A percentile compares a stretch with the other conserved stretches of the same genome.
Conservation (phyloP, 108 stramenopile species). For the Pseudonitzschia multistriata region DNA sequence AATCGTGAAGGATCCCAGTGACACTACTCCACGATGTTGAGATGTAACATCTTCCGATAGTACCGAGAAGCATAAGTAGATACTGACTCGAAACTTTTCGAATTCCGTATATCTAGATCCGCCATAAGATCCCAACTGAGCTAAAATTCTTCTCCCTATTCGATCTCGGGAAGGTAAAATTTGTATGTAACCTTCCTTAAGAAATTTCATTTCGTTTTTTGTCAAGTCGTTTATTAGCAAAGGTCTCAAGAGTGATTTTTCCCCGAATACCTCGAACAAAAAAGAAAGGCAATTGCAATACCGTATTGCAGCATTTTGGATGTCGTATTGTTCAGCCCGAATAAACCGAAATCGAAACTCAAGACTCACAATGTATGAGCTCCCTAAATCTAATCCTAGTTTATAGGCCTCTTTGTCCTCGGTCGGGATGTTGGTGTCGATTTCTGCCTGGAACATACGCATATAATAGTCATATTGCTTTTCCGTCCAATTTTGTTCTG, state of each 20-base stretch:
- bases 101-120: constrained; percentile 1
- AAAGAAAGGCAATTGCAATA: constrained; percentile 32
- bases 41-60: background rate
- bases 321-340: constrained; percentile 34
- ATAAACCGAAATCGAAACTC: constrained; percentile 32
- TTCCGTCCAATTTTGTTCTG: background rate
- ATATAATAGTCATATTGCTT: background rate
- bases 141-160: constrained; percentile 4
- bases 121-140: constrained; percentile 8
- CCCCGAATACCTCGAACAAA: constrained; percentile 40
- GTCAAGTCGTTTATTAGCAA: constrained; percentile 14
- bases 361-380: background rate
- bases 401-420: background rate
- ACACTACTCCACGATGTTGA: constrained; percentile 6
- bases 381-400: background rate
- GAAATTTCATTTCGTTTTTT: constrained; percentile 12
- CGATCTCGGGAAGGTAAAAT: constrained; percentile 5
- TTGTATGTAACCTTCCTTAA: constrained; percentile 8
- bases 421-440: background rate
- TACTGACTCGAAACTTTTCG: constrained; percentile 1
- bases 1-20: constrained; percentile 5
- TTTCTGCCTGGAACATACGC: background rate
- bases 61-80: constrained; percentile 7
- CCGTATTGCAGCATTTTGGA: constrained; percentile 24
- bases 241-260: constrained; percentile 7